phyloP scores from a whole-genome alignment of 2,329 filamentous ascomycete species.

The Aspergillus novofumigatus region DNA sequence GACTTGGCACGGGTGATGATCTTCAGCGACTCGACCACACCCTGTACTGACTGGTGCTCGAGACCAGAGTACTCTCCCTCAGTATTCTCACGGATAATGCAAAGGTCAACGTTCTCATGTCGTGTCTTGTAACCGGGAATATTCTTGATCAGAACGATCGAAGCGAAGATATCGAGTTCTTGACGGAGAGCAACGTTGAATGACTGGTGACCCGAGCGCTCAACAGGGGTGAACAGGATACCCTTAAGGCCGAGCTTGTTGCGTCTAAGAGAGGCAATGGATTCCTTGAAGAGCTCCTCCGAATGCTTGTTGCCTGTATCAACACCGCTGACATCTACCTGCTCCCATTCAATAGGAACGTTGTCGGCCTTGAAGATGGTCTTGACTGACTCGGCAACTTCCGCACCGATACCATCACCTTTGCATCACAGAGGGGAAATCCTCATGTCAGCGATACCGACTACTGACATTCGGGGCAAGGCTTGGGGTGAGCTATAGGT shows the following conservation, averaged over 20 bases:
- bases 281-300: conserved; percentile 93
- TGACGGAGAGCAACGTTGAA: conserved; percentile 99
- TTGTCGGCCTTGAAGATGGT: conserved; percentile 99
- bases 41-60: conserved; percentile 94
- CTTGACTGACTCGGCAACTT: conserved; percentile 97
- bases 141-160: conserved; percentile 98
- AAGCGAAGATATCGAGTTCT: conserved; percentile 99
- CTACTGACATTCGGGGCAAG: not conserved
- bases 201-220: conserved; percentile 93
- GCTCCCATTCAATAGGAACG: conserved; percentile 97
- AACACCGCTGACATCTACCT: conserved; percentile 91
- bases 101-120: conserved; percentile 94
- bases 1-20: conserved; percentile 99
- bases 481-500: conserved; percentile 23
- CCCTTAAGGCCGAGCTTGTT: conserved; percentile 99
- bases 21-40: conserved; percentile 98
- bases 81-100: conserved; percentile 99
- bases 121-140: conserved; percentile 97
- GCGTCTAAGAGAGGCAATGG: conserved; percentile 88
- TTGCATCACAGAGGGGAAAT: conserved; percentile 2
- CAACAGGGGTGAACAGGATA: conserved; percentile 95
- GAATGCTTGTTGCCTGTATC: conserved; percentile 80
- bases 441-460: conserved; percentile 11
- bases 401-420: conserved; percentile 94
- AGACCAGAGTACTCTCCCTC: conserved; percentile 99